Conservation (phyloP, 2,329 filamentous ascomycete species). For the Metarhizium robertsii region DNA sequence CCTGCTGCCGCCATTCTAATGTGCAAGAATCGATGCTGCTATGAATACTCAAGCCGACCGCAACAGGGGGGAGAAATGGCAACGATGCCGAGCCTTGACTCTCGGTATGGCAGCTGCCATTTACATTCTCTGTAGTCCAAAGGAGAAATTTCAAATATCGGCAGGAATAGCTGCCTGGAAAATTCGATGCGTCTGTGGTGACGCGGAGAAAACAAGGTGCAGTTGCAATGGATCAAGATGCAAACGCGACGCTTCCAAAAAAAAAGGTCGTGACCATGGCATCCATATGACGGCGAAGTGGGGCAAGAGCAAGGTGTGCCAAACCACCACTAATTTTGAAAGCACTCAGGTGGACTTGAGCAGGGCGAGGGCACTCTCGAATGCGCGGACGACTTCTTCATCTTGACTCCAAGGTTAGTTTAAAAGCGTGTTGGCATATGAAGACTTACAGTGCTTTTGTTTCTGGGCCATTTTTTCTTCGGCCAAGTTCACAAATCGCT, state of each 20-base stretch:
- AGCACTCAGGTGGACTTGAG: conserved; percentile 27
- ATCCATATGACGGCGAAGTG: neutral
- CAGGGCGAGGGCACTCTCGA: conserved; percentile 51
- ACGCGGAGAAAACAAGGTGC: neutral
- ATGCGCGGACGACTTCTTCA: conserved; percentile 50
- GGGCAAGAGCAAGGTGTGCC: neutral
- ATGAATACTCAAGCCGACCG: neutral
- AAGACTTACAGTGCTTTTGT: conserved; percentile 65
- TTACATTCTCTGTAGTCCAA: neutral
- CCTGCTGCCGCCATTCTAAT: conserved; percentile 1
- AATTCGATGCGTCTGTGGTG: neutral
- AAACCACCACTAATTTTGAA: neutral
- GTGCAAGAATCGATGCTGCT: neutral
- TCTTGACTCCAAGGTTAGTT: conserved; percentile 18
- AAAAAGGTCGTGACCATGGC: too few species aligned
- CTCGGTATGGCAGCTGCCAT: neutral
- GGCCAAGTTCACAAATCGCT: conserved; percentile 63
- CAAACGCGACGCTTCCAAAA: neutral
- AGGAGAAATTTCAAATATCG: too few species aligned
- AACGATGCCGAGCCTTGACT: neutral
- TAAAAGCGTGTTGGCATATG: neutral
- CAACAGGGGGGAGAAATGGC: neutral
- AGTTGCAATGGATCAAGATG: neutral
- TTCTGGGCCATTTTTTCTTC: conserved; percentile 65
- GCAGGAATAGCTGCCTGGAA: neutral